A percentile compares a stretch with the other conserved stretches of the same genome.
These are phyloP conservation scores for Amanita thiersii DNA, from an alignment of 768 basidiomycete genomes.

Conservation along the genomic window DNA sequence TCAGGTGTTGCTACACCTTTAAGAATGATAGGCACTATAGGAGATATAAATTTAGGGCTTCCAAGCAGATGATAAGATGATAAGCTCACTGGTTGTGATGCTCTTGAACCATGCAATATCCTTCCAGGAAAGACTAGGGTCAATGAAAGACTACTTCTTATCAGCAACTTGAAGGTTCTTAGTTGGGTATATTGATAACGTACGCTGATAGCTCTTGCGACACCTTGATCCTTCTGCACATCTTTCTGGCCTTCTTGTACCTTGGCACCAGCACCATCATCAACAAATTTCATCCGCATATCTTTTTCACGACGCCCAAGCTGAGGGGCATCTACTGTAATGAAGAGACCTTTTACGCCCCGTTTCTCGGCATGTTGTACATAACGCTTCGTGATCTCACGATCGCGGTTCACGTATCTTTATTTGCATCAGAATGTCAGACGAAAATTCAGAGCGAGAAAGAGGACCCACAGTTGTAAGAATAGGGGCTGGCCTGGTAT, in stretches of 20 bases:
- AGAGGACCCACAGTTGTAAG: conserved; percentile 57
- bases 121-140: conserved; percentile 81
- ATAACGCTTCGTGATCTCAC: conserved; percentile 74
- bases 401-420: conserved; percentile 89
- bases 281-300: conserved; percentile 95
- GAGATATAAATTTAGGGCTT: not conserved
- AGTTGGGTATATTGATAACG: conserved; percentile 18
- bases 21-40: conserved; percentile 76
- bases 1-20: conserved; percentile 95
- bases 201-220: conserved; percentile 88
- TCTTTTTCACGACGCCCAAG: conserved; percentile 94
- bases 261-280: conserved; percentile 56
- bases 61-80: conserved; percentile 28
- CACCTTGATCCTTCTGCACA: conserved; percentile 83
- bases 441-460: too few species aligned
- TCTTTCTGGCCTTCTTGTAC: conserved; percentile 40
- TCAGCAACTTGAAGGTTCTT: too few species aligned
- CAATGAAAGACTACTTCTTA: conserved; percentile 93
- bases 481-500: conserved; percentile 75
- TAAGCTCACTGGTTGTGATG: conserved; percentile 59
- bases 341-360: conserved; percentile 90
- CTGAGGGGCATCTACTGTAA: conserved; percentile 96
- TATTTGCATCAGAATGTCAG: too few species aligned
- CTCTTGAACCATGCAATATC: conserved; percentile 78
- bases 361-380: conserved; percentile 87